Evolutionary conservation across 2,329 filamentous ascomycete genomes (phyloP).

Genomic region (Fonsecaea pedrosoi): DNA sequence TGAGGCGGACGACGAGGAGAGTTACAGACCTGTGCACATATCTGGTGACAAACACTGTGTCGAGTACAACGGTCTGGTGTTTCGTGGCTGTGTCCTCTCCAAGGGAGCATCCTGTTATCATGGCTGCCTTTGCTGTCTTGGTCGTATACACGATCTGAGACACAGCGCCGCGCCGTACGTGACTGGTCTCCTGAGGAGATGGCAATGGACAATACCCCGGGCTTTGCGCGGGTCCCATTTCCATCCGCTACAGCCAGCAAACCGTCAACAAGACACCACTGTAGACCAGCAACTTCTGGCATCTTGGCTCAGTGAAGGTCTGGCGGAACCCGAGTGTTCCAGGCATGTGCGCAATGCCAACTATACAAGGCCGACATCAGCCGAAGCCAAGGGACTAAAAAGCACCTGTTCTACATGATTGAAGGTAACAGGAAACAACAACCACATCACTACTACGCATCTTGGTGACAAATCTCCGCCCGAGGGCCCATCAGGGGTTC

Average conservation of each 20-base stretch:
- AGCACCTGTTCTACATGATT: not conserved
- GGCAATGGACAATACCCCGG: not conserved
- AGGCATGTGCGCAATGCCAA: not conserved
- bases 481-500: not conserved
- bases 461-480: slow-evolving; percentile 1
- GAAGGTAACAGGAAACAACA: not conserved
- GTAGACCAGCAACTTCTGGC: not conserved
- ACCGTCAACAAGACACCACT: not conserved
- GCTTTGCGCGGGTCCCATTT: not conserved
- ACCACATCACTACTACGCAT: not conserved
- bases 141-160: not conserved
- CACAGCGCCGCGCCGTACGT: not conserved
- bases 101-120: not conserved
- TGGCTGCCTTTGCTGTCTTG: slow-evolving; percentile 7
- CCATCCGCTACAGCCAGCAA: not conserved
- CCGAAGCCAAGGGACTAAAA: not conserved
- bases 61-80: not conserved
- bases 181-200: not conserved
- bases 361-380: not conserved
- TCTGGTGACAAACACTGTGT: not conserved
- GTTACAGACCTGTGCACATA: not conserved
- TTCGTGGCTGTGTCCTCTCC: not conserved
- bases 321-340: not conserved
- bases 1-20: slow-evolving; percentile 1
- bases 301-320: not conserved